Base-by-base conservation (phyloP, 208 protist species). In the Leishmania martiniquensis region DNA sequence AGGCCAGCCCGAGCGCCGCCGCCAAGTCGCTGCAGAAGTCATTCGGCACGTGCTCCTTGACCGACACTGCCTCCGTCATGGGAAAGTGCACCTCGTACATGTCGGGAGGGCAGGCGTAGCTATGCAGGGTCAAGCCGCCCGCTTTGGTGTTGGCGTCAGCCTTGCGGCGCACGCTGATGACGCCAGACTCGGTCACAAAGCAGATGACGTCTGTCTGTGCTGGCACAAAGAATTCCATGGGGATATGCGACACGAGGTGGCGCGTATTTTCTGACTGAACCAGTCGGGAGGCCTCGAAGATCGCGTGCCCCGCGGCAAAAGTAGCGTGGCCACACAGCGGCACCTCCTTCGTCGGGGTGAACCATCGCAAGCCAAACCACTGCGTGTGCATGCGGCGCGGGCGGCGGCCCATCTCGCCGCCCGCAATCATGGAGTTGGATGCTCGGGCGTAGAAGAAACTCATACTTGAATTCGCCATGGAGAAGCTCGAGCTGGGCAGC, bases 331-430 rank as follows among this genome's bases (percentile, higher is more conserved):
- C 91, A 77, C 89, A 96, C 45, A 95, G 83, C 25, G 69, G 68
- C 73, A 90, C 77, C 85, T 96, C 93, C 60, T 73, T 75, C 45
- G 79, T 70, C 0, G 90, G 91, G 7, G 89, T 94, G 74, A 96
- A 93, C 93, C 91, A 95, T 60, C 93, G 89, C 4, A 96, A 83
- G 55, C 89, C 89, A 75, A 91, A 93, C 86, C 86, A 93, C 87
- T 93, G 85, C 52, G 85, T 81, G 79, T 92, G 83, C 81, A 87
- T 74, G 69, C 87, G 87, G 76, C 87, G 87, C 55, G 84, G 77
- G 32, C 80, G 79, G 72, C 82, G 80, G 82, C 39, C 72, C 73
- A 47, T 12, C 73, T 82, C 81, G 4, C 76, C 52, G 54, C 62
- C 57, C 44, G 67, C 76, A 32, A 69, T 60, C 34, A 82, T 83